These are phyloP conservation scores for Cryptococcus floricola DNA, from an alignment of 1,284 basidiomycete species.

Conservation along the genomic window DNA sequence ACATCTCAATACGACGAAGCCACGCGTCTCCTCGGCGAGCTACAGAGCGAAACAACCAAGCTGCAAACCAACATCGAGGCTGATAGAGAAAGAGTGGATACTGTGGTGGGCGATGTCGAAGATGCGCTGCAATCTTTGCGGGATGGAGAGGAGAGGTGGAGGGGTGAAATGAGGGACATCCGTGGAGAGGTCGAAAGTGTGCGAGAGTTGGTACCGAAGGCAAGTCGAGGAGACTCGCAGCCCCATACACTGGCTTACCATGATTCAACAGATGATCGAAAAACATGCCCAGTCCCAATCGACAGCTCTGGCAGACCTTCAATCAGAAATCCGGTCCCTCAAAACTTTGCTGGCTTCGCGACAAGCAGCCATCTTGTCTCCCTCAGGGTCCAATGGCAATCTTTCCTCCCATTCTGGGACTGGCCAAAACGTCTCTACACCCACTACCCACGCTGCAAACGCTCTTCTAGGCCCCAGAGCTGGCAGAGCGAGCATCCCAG, in stretches of 20 bases:
- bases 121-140: slow-evolving; percentile 70
- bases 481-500: slow-evolving; percentile 61
- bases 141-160: slow-evolving; percentile 70
- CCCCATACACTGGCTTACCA: not conserved
- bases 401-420: not conserved
- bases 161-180: slow-evolving; percentile 88
- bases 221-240: slow-evolving; percentile 39
- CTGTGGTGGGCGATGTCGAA: slow-evolving; percentile 75
- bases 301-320: slow-evolving; percentile 60
- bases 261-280: slow-evolving; percentile 71
- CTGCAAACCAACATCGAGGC: slow-evolving; percentile 81
- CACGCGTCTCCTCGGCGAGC: slow-evolving; percentile 62
- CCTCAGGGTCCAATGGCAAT: not conserved
- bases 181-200: slow-evolving; percentile 86
- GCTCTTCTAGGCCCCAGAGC: slow-evolving; percentile 36
- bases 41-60: slow-evolving; percentile 57
- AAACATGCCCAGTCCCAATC: slow-evolving; percentile 81
- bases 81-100: slow-evolving; percentile 72
- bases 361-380: slow-evolving; percentile 55
- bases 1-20: slow-evolving; percentile 91
- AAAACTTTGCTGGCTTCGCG: slow-evolving; percentile 87
- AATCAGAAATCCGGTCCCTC: slow-evolving; percentile 90
- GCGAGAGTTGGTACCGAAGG: slow-evolving; percentile 86
- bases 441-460: slow-evolving; percentile 39
- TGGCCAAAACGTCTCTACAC: not conserved